Evolutionary conservation across 352 stramenopile species (phyloP), one percentile per base, ranked within the genome.

Genomic region (Pythium phragmitis): DNA sequence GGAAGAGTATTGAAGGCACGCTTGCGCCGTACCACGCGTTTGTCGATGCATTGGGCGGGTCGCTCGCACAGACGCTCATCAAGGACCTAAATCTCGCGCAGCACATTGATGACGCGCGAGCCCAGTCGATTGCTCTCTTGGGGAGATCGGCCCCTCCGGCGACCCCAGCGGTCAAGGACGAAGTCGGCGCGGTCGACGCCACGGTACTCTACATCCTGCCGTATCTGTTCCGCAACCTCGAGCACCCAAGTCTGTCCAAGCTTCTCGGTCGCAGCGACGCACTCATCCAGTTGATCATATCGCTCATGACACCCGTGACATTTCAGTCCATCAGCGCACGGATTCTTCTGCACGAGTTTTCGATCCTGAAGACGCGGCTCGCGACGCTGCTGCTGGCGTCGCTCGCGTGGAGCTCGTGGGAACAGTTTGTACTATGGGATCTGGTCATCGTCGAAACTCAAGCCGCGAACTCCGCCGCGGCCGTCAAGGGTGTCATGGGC

Each of bases 371-470:
- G 51, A 82, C 74, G n/a, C 84, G 80, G 1, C 65, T 92, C 16
- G 72, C 84, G 16, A 93, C 85, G 42, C 74, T 91, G 3, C 62
- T 94, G 17, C 67, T 93, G 7, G 84, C 84, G 28, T 94, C 86
- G 16, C 68, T 94, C 13, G 69, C 88, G 53, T 94, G 86, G 86
- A 92, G 68, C 14, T 92, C 86, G 17, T 94, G 84, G 84, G 84
- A 94, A 53, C 86, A 94, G 65, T 89, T 80, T 46, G 77, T 76
- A 1, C 72, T 92, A 59, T 94, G 86, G 86, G 86, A 94, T 63
- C 71, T 94, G 14, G 75, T 93, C 7, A 59, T 91, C 0, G 72
- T 78, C 0, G 86, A 94, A 57, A 76, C 87, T 7, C 81, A 91
- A 48, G 59, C 76, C 13, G 70, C 76, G 8, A 72, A 86, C 30